Evolutionary conservation across 179 eudicot genomes (phyloP).

Genomic region (Patellifolia procumbens): DNA sequence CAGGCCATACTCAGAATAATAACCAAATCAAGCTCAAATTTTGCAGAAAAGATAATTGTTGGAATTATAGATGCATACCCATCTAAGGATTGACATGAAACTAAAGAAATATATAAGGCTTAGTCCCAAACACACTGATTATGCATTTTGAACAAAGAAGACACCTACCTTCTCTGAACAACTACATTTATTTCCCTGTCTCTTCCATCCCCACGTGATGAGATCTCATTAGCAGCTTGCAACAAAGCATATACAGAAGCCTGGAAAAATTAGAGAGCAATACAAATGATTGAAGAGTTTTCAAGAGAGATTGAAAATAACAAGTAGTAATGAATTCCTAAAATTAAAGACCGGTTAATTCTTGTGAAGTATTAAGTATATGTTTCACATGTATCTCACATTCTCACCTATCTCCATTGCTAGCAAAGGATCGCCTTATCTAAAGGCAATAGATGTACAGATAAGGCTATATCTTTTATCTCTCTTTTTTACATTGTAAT

Average conservation of each 20-base stretch:
- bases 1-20: not conserved
- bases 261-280: constrained; percentile 40
- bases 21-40: not conserved
- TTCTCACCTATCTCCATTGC: not conserved
- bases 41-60: not conserved
- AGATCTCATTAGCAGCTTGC: constrained; percentile 87
- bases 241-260: constrained; percentile 80
- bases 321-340: not conserved
- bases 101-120: not conserved
- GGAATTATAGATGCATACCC: not conserved
- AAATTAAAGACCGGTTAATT: not conserved
- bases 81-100: not conserved
- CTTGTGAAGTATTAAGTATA: not conserved
- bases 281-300: not conserved
- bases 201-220: constrained; percentile 78
- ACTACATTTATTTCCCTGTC: constrained; percentile 71
- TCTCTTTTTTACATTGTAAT: no score
- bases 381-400: not conserved
- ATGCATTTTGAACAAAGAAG: not conserved
- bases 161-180: constrained; percentile 79
- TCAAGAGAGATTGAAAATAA: constrained; percentile 7
- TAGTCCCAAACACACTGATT: constrained; percentile 4
- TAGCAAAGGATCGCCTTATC: not conserved
- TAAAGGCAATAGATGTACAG: not conserved
- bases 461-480: not conserved